phyloP scores from a whole-genome alignment of 495 filamentous ascomycete species.

The Aspergillus ellipticus region DNA sequence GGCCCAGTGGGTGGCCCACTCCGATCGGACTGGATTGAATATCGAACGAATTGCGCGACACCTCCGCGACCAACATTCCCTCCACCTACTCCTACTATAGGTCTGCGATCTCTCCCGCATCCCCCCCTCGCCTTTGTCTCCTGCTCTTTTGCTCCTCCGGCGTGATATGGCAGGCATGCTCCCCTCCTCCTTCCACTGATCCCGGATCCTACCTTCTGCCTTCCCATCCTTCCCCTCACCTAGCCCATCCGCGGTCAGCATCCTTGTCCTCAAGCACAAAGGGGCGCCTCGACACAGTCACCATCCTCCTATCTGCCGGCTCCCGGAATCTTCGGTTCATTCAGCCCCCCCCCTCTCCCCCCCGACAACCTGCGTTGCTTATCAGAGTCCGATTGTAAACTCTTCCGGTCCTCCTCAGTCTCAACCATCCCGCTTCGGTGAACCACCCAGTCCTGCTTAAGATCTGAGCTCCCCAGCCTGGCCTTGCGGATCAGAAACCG shows the following conservation, averaged over 20 bases:
- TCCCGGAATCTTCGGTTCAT: background rate
- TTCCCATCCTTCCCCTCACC: background rate
- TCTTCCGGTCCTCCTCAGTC: background rate
- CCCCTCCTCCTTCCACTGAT: background rate
- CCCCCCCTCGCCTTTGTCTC: background rate
- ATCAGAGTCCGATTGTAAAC: background rate
- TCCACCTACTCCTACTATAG: constrained; percentile 5
- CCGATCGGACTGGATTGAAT: constrained; percentile 22
- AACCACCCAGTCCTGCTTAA: background rate
- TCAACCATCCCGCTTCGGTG: background rate
- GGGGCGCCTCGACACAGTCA: background rate
- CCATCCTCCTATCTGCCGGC: background rate
- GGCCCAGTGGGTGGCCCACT: constrained; percentile 8
- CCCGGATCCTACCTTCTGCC: background rate
- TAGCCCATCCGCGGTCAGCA: background rate
- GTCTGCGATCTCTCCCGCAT: background rate
- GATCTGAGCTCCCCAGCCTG: background rate
- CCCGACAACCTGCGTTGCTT: background rate
- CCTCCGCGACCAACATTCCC: constrained; percentile 4
- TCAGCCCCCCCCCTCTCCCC: background rate
- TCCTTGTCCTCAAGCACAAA: background rate
- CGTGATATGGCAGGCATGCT: background rate
- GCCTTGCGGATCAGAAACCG: background rate
- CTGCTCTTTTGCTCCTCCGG: background rate
- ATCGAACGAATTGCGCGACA: constrained; percentile 22